Evolutionary conservation across 345 rosid genomes (phyloP).

Genomic region (Punica granatum): DNA sequence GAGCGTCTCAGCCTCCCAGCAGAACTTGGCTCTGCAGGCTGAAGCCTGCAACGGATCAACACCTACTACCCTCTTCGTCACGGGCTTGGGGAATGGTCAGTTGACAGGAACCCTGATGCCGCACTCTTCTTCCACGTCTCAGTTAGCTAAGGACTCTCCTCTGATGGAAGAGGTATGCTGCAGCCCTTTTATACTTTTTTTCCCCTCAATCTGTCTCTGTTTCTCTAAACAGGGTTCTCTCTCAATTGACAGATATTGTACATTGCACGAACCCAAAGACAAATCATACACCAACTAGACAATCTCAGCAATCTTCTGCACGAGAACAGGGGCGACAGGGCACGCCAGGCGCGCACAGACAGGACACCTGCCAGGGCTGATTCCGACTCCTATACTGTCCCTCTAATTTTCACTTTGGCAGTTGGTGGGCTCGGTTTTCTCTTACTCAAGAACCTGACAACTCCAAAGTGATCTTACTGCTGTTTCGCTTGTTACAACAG

Average conservation of each 20-base stretch:
- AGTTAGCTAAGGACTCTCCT: slow-evolving; percentile 71
- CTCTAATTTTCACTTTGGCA: slow-evolving; percentile 55
- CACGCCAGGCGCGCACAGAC: slow-evolving; percentile 43
- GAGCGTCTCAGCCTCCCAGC: slow-evolving; percentile 68
- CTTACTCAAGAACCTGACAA: slow-evolving; percentile 28
- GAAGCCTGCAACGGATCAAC: not conserved
- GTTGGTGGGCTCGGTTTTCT: slow-evolving; percentile 53
- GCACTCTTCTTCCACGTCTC: slow-evolving; percentile 73
- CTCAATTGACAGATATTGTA: slow-evolving; percentile 37
- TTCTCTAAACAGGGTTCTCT: not conserved
- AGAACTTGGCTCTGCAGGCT: slow-evolving; percentile 34
- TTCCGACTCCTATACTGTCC: slow-evolving; percentile 25
- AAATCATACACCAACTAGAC: slow-evolving; percentile 81
- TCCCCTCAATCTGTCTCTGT: not conserved
- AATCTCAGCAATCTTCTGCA: slow-evolving; percentile 66
- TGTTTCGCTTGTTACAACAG: not conserved
- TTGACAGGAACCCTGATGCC: slow-evolving; percentile 49
- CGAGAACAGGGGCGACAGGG: slow-evolving; percentile 57
- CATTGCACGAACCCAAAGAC: slow-evolving; percentile 74
- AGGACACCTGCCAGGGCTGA: slow-evolving; percentile 22
- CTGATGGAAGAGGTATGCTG: slow-evolving; percentile 83
- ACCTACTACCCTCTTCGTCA: slow-evolving; percentile 1
- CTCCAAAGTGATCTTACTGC: slow-evolving; percentile 21
- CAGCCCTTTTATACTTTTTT: not conserved
- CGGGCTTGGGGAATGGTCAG: slow-evolving; percentile 30